These are phyloP conservation scores for Noccaea caerulescens DNA, from an alignment of 345 rosid species.

Conservation along the genomic window DNA sequence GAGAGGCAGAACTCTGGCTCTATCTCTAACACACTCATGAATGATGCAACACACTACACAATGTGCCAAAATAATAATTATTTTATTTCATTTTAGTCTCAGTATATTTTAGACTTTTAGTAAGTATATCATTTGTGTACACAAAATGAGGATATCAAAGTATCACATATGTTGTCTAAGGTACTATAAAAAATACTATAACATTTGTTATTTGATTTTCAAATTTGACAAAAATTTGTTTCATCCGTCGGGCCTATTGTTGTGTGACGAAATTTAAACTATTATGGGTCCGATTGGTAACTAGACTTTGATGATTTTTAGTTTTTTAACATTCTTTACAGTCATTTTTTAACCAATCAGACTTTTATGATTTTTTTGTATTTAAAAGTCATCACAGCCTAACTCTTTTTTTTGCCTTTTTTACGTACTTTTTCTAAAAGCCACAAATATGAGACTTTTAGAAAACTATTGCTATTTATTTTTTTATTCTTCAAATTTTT, in stretches of 20 bases:
- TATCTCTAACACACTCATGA: conserved; percentile 39
- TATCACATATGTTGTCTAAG: conserved; percentile 6
- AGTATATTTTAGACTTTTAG: not conserved
- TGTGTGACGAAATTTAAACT: conserved; percentile 13
- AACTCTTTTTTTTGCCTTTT: no score
- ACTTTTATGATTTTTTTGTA: no score
- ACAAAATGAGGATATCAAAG: conserved; percentile 20
- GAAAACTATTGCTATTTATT: no score
- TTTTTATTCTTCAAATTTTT: no score
- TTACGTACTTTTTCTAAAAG: no score
- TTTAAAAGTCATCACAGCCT: no score
- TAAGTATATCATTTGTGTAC: conserved; percentile 14
- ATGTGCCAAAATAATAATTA: conserved; percentile 20
- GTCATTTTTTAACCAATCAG: no score
- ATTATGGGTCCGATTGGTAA: not conserved
- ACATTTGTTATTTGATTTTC: conserved; percentile 28
- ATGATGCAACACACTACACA: conserved; percentile 44
- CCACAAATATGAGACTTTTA: no score
- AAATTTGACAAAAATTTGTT: conserved; percentile 20
- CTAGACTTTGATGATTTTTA: no score
- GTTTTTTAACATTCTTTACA: no score
- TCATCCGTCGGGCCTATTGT: not conserved
- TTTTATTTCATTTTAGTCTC: conserved; percentile 2
- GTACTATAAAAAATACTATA: conserved; percentile 17
- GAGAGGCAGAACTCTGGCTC: conserved; percentile 47